Base-by-base conservation (phyloP, 495 filamentous ascomycete genomes). In the Daldinia concentrica region DNA sequence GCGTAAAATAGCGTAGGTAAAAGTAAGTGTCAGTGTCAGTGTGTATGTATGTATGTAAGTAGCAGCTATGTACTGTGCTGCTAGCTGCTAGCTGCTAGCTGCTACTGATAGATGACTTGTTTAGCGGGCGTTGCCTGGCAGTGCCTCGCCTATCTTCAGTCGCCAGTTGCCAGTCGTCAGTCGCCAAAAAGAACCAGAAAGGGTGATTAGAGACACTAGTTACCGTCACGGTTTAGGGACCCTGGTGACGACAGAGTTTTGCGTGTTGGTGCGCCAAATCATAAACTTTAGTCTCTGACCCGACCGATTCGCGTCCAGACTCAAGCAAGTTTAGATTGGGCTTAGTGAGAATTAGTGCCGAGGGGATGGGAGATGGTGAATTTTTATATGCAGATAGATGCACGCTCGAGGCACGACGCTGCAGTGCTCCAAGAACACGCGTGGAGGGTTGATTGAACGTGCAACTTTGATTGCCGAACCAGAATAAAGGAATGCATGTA, bases 351-450 rank as follows among this genome's bases (percentile, higher is more conserved):
- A 64, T 69, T 73, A 73, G 70, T 73, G 70, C 70, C 70, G 70
- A 73, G 70, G 70, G 70, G 65, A 73, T 73, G 70, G 70, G 70
- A 68, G 59, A 73, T 73, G 70, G 70, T 68, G 64, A 73, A 68
- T 68, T 73, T 73, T 73, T 73, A 73, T 73, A 73, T 73, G 70
- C 70, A 72, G 69, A 72, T 50, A 58, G 62, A 72, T 72, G 69
- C 69, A 68, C 41, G 65, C 56, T 65, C 70, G 70, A 73, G 70
- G 70, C 70, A 68, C 70, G 56, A 73, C 65, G 69, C 70, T 73
- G 70, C 70, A 73, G 70, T 68, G 70, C 65, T 68, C 55, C 70
- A 65, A 52, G 57, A 68, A 68, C 65, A 68, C 70, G 70, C 70
- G 70, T 69, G 70, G 70, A 68, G 64, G 70, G 65, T 58, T 68